A percentile compares a stretch with the other conserved stretches of the same genome.
These are phyloP conservation scores for Amniculicola lignicola DNA, from an alignment of 495 filamentous ascomycete genomes.

Conservation along the genomic window DNA sequence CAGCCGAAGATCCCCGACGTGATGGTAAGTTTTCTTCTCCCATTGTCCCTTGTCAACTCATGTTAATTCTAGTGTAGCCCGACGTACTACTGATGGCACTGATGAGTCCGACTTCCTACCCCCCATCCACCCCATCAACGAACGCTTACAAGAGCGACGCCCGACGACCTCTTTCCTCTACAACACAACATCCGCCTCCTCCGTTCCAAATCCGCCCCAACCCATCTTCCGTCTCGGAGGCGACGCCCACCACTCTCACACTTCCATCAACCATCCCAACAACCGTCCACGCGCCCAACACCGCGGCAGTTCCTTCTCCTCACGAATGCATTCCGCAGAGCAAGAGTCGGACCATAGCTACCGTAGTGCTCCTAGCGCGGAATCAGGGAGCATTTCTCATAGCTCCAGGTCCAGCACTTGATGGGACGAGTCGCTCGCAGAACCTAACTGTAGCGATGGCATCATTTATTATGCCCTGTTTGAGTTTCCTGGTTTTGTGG, in stretches of 20 bases:
- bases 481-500: too few species aligned
- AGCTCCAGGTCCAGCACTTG: slow-evolving; percentile 11
- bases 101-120: slow-evolving; percentile 19
- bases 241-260: slow-evolving; percentile 14
- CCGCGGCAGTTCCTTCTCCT: slow-evolving; percentile 4
- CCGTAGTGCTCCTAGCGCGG: slow-evolving; percentile 10
- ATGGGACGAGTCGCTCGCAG: too few species aligned
- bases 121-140: slow-evolving; percentile 10
- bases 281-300: slow-evolving; percentile 20
- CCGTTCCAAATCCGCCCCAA: slow-evolving; percentile 9
- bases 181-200: neutral
- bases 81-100: slow-evolving; percentile 24
- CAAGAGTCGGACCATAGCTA: slow-evolving; percentile 6
- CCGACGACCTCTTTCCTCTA: neutral
- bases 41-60: neutral
- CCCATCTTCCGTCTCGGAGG: slow-evolving; percentile 8
- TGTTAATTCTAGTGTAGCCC: slow-evolving; percentile 10
- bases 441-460: too few species aligned
- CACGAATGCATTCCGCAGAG: slow-evolving; percentile 11
- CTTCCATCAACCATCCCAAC: slow-evolving; percentile 10
- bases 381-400: slow-evolving; percentile 16
- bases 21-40: neutral
- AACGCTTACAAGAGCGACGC: neutral
- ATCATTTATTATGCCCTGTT: too few species aligned
- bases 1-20: slow-evolving; percentile 29